Evolutionary conservation across 1,284 basidiomycete genomes (phyloP).

Genomic region (Melanopsichium pennsylvanicum): DNA sequence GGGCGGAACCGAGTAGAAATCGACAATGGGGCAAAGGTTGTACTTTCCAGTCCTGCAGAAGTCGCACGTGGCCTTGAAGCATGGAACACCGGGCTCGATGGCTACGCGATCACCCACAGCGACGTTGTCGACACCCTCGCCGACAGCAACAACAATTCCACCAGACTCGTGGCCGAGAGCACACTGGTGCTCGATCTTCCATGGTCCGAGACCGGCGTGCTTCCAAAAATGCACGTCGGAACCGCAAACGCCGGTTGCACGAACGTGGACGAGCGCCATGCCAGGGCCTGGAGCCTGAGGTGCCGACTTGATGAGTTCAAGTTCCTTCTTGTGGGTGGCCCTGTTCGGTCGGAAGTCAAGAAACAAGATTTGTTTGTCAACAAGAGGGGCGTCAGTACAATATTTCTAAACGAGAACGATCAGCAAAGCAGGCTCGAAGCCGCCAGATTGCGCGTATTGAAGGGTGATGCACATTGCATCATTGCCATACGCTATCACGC

Average conservation of each 20-base stretch:
- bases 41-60: slow-evolving; percentile 70
- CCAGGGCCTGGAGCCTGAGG: slow-evolving; percentile 52
- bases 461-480: no score
- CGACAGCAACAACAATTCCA: slow-evolving; percentile 59
- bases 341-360: neutral
- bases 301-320: slow-evolving; percentile 51
- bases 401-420: neutral
- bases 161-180: slow-evolving; percentile 63
- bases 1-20: slow-evolving; percentile 65
- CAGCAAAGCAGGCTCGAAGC: neutral
- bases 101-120: slow-evolving; percentile 58
- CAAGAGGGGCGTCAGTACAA: neutral
- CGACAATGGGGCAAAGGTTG: slow-evolving; percentile 67
- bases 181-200: slow-evolving; percentile 58
- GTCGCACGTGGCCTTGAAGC: slow-evolving; percentile 68
- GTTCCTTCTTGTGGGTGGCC: slow-evolving; percentile 54
- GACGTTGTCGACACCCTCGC: slow-evolving; percentile 58
- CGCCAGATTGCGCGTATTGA: no score
- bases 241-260: slow-evolving; percentile 56
- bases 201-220: slow-evolving; percentile 65
- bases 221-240: slow-evolving; percentile 70
- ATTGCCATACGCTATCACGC: no score
- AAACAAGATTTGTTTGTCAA: no score
- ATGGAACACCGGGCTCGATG: slow-evolving; percentile 68
- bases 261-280: slow-evolving; percentile 60